Conservation (phyloP, 345 rosid species). For the Salix brachista region DNA sequence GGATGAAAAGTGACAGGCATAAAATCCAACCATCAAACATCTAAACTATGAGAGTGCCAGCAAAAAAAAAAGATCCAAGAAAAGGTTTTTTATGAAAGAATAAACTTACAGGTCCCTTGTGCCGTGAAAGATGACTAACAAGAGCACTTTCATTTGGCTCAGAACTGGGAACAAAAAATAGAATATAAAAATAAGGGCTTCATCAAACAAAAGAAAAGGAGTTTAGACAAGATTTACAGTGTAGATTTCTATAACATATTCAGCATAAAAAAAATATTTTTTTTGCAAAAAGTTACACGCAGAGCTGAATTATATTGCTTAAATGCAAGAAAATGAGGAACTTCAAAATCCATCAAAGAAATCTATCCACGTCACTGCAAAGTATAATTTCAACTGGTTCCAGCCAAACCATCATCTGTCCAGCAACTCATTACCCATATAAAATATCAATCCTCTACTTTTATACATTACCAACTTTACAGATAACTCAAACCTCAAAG, state of each 20-base stretch:
- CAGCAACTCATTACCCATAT: background rate
- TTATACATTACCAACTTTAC: background rate
- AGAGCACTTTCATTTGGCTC: slow-evolving; percentile 53
- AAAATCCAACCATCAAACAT: slow-evolving; percentile 7
- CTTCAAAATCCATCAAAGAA: background rate
- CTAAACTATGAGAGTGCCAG: background rate
- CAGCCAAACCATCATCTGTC: background rate
- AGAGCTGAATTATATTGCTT: background rate
- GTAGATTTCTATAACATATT: background rate
- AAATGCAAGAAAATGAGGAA: background rate
- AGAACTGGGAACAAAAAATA: slow-evolving; percentile 40
- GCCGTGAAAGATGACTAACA: slow-evolving; percentile 73
- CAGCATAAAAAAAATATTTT: background rate
- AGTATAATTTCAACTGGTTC: background rate
- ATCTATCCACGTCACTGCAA: background rate
- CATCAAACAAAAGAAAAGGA: background rate
- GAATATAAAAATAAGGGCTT: background rate
- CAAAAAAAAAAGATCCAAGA: background rate
- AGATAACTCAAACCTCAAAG: background rate
- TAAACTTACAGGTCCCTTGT: slow-evolving; percentile 90
- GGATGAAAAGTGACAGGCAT: background rate
- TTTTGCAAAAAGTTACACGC: background rate
- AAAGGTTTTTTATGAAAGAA: slow-evolving; percentile 7
- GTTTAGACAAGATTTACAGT: background rate
- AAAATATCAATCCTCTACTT: background rate